A percentile compares a stretch with the other conserved stretches of the same genome.
Evolutionary conservation across 2,329 filamentous ascomycete genomes (phyloP).

Genomic region (Fusarium abutilonis): DNA sequence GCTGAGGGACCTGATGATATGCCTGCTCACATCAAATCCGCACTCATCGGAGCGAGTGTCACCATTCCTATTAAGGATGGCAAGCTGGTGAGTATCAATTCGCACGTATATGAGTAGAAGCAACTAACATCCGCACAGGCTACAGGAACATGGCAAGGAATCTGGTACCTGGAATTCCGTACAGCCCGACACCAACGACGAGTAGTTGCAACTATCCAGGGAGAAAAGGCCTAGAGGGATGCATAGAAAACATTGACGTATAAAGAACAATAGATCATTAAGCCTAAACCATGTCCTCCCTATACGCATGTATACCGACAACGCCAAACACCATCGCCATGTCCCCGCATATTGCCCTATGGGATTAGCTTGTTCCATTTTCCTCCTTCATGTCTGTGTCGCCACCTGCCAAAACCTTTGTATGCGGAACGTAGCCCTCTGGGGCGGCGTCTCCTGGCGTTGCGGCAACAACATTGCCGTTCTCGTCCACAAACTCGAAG

Average conservation of each 20-base stretch:
- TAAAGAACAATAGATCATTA: slow-evolving; percentile 28
- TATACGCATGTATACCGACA: slow-evolving; percentile 28
- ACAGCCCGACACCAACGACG: slow-evolving; percentile 78
- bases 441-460: slow-evolving; percentile 76
- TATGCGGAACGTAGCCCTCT: slow-evolving; percentile 68
- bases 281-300: slow-evolving; percentile 23
- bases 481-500: slow-evolving; percentile 96
- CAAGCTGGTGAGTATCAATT: slow-evolving; percentile 66
- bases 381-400: slow-evolving; percentile 70
- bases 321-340: slow-evolving; percentile 53
- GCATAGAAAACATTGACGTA: slow-evolving; percentile 6
- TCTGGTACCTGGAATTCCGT: slow-evolving; percentile 95
- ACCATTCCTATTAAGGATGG: slow-evolving; percentile 92
- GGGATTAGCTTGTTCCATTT: slow-evolving; percentile 50
- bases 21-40: slow-evolving; percentile 96
- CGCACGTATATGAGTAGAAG: neutral
- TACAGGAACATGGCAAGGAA: slow-evolving; percentile 81
- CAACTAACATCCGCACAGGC: slow-evolving; percentile 51
- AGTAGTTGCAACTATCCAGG: slow-evolving; percentile 93
- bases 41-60: slow-evolving; percentile 86
- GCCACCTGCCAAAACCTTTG: slow-evolving; percentile 71
- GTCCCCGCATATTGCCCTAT: slow-evolving; percentile 40
- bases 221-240: slow-evolving; percentile 67
- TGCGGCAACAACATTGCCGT: slow-evolving; percentile 83
- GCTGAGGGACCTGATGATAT: slow-evolving; percentile 94